Evolutionary conservation across 306 rosid genomes (phyloP), one percentile per base, ranked within the genome.

Genomic region (Carpinus fangiana): DNA sequence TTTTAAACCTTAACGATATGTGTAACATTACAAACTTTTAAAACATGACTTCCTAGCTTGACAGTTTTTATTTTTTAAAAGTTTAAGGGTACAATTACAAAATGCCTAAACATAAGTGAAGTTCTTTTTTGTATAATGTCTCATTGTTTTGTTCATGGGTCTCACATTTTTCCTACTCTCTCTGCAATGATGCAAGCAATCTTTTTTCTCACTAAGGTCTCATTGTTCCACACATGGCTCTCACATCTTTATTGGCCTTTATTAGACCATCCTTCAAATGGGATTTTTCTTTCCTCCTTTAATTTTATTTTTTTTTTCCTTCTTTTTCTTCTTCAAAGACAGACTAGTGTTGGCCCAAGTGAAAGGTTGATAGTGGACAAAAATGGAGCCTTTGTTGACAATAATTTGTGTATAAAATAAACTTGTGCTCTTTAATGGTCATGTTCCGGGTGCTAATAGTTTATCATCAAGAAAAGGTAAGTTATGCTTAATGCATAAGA

Each of bases 401-500:
- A 73, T 82, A 47, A 73, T 80, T 48, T 23, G 70, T 73, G 45
- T 20, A 73, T 79, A 73, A 70, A 53, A 10, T 31, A 41, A 47
- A 67, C 76, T 67, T 75, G 52, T 74, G 51, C 17, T 41, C 56
- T 64, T 67, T 68, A 59, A 14, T 69, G 50, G 8, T 31, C 82
- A 72, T 47, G 78, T 77, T 72, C 84, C 57, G 66, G 74, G 56
- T 57, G 26, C 73, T 71, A 78, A 75, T 78, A 73, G 64, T 81
- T 69, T 74, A 23, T 52, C 72, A 51, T 18, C 28, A 38, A 36
- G 54, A 74, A 83, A 91, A 88, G 73, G 87, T 54, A 21, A 70
- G 69, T 59, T 13, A 89, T 85, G 83, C 94, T 89, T 91, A 89
- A 85, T 53, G 85, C 90, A 78, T 82, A 91, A 91, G 97, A 79